Evolutionary conservation across 352 stramenopile species (phyloP), one percentile per base, ranked within the genome.

Genomic region (Pythium diclinum): DNA sequence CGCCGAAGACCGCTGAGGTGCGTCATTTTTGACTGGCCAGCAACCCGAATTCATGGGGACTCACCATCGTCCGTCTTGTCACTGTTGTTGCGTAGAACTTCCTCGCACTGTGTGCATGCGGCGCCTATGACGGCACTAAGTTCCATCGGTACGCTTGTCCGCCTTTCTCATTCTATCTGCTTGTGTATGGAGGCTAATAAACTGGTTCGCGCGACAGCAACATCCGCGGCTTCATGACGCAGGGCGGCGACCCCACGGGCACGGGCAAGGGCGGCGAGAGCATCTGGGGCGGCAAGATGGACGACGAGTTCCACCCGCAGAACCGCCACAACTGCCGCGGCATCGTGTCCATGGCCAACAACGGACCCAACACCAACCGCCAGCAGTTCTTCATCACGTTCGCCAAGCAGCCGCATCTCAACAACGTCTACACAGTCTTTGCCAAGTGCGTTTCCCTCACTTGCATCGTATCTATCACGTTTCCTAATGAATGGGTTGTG

Each of bases 351-450:
- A 97, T 98, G 88, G 92, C 92, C 54, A 98, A 97, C 80, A 95
- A 82, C 63, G 87, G 88, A 1, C 81, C 92, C 28, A 92, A 96
- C 74, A 97, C 92, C 38, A 98, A 98, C 79, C 86, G 89, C 65
- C 93, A 93, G 61, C 95, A 99, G 77, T 99, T 99, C 71, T 99
- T 99, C 77, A 98, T 99, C 70, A 97, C 96, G 46, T 99, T 98
- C 65, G 90, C 93, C 70, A 94, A 94, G 69, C 94, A 99, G 68
- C 91, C 95, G 51, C 96, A 99, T 71, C 79, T 99, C 44, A 98
- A 99, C 81, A 98, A 99, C 76, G 83, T 98, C 21, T 98, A 99
- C 84, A 98, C 94, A 56, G 89, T 99, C 28, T 98, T 99, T 79
- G 97, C 93, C 72, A 92, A 96, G 86, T 94, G 81, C 46, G 80